phyloP scores from a whole-genome alignment of 2,329 filamentous ascomycete genomes.

The Nemania diffusa region DNA sequence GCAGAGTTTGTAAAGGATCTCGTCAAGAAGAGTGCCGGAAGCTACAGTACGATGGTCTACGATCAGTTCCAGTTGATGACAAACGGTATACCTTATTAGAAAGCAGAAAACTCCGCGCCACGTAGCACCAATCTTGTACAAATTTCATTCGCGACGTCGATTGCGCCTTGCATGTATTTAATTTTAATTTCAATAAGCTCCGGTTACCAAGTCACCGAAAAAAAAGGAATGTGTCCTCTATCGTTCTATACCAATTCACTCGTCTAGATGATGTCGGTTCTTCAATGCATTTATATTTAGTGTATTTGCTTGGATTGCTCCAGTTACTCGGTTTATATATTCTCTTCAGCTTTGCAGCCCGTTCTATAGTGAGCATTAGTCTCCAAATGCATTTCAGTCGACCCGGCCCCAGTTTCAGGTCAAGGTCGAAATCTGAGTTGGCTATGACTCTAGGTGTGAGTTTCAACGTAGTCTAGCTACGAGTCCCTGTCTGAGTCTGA shows the following conservation, averaged over 20 bases:
- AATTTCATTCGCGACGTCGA: neutral
- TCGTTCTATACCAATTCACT: neutral
- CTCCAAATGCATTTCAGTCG: neutral
- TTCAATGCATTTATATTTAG: neutral
- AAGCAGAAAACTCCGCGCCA: neutral
- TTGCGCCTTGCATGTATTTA: slow-evolving; percentile 4
- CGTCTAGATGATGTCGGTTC: neutral
- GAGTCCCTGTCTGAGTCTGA: neutral
- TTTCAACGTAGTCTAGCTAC: too few relatives aligned
- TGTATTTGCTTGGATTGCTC: neutral
- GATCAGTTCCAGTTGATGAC: slow-evolving; percentile 98
- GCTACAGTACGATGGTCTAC: slow-evolving; percentile 92
- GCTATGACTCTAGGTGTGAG: too few relatives aligned
- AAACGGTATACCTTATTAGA: slow-evolving; percentile 93
- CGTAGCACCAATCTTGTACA: neutral
- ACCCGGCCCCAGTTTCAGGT: neutral
- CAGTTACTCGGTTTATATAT: neutral
- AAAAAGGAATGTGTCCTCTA: neutral
- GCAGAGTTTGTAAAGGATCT: slow-evolving; percentile 93
- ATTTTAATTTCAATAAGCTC: slow-evolving; percentile 7
- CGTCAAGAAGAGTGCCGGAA: slow-evolving; percentile 89
- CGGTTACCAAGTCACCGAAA: neutral
- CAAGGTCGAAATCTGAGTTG: neutral
- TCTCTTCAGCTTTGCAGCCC: too few relatives aligned
- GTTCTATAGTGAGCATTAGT: neutral